Evolutionary conservation across 441 rosid species (phyloP).

Genomic region (Arabidopsis hybrid): DNA sequence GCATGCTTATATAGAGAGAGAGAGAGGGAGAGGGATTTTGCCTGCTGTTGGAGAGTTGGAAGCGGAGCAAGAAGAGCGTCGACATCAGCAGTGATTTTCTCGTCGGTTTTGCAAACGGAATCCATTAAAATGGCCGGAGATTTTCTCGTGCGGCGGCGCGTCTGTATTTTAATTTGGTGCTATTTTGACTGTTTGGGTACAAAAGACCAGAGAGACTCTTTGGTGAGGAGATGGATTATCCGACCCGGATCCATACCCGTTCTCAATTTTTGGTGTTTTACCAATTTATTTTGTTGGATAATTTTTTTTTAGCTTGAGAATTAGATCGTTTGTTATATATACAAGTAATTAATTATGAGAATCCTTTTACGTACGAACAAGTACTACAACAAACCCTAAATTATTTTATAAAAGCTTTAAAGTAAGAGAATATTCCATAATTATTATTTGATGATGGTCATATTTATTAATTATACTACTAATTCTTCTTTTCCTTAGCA

Average conservation of each 20-base stretch:
- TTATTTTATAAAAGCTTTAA: neutral
- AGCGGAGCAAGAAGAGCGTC: slow-evolving; percentile 71
- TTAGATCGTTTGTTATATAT: too few species aligned
- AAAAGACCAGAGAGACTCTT: slow-evolving; percentile 1
- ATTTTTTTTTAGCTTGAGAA: neutral
- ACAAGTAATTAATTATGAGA: neutral
- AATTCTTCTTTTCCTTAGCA: too few species aligned
- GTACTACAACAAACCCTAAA: neutral
- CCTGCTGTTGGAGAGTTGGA: slow-evolving; percentile 68
- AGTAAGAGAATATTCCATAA: neutral
- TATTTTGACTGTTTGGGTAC: neutral
- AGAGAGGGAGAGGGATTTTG: slow-evolving; percentile 1
- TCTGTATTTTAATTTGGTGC: neutral
- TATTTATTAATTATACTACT: neutral
- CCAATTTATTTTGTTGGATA: neutral
- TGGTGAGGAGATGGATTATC: neutral
- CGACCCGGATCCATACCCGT: slow-evolving; percentile 6
- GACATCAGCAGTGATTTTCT: slow-evolving; percentile 57
- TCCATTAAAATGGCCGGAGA: slow-evolving; percentile 48
- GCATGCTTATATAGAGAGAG: neutral
- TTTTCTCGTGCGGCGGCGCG: slow-evolving; percentile 10
- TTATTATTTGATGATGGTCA: neutral
- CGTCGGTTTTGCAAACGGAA: slow-evolving; percentile 50
- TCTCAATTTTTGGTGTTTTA: neutral
- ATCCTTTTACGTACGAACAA: neutral